These are phyloP conservation scores for Babesia gibsoni DNA, from an alignment of 169 alveolate species.

Conservation along the genomic window DNA sequence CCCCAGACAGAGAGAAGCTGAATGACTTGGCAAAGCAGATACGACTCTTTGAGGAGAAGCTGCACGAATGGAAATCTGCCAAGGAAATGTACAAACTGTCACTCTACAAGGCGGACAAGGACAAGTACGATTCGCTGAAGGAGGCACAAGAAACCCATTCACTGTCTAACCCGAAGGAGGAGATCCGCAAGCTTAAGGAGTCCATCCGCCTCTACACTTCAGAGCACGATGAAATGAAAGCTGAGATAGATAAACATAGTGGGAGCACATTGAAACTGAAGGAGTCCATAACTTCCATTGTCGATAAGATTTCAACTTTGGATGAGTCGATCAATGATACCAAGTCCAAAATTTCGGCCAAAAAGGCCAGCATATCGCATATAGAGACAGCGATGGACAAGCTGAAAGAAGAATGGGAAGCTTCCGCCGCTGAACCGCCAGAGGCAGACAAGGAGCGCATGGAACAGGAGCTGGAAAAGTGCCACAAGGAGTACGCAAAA, in stretches of 20 bases:
- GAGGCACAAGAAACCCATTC: constrained; percentile 57
- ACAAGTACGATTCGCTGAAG: constrained; percentile 49
- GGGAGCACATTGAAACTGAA: constrained; percentile 36
- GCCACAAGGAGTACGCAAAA: constrained; percentile 36
- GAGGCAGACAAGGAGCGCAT: constrained; percentile 11
- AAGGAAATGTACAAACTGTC: constrained; percentile 64
- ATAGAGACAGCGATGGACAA: constrained; percentile 45
- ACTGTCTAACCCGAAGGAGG: constrained; percentile 57
- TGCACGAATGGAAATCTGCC: constrained; percentile 60
- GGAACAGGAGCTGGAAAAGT: constrained; percentile 25
- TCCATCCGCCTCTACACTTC: constrained; percentile 14
- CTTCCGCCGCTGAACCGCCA: constrained; percentile 20
- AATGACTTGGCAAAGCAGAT: constrained; percentile 54
- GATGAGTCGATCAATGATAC: constrained; percentile 53
- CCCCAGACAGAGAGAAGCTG: constrained; percentile 67
- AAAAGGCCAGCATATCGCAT: constrained; percentile 30
- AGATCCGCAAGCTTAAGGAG: constrained; percentile 48
- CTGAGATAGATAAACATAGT: constrained; percentile 27
- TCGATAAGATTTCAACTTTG: constrained; percentile 41
- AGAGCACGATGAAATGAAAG: constrained; percentile 28
- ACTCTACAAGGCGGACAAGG: constrained; percentile 53
- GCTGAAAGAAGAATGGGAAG: constrained; percentile 27
- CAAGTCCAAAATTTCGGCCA: constrained; percentile 29
- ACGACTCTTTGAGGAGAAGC: constrained; percentile 52
- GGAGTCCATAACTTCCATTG: constrained; percentile 33